Base-by-base conservation (phyloP, 441 rosid species). In the Theobroma grandiflorum region DNA sequence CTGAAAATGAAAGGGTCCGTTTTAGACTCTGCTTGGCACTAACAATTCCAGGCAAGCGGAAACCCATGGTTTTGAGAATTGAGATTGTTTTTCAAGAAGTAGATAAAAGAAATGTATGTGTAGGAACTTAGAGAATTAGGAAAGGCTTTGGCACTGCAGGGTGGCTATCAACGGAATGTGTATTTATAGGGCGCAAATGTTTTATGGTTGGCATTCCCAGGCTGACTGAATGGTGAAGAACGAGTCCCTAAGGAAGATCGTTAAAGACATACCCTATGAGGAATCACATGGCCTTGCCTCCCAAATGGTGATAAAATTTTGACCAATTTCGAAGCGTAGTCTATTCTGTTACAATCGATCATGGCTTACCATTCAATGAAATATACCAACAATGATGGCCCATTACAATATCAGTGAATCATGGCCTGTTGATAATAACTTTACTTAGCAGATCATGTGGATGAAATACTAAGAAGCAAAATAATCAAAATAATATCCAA, bases 21-120 rank as follows among this genome's bases (percentile, higher is more conserved):
- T 9, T 38, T 2, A 86, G 62, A 40, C 75, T 42, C n/a, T 65
- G 72, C 69, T 82, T 85, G 20, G 78, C 63, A 40, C 61, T 63
- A 69, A 81, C 43, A 26, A 80, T 57, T 8, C 64, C n/a, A 6
- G 73, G 82, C 10, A 82, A 38, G 4, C 72, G 68, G 31, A 74
- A 47, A n/a, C 79, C 70, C 81, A 81, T 72, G 2, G 9, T 8
- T 45, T 45, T 45, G 49, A 6, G 10, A 45, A 45, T 8, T 45
- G 49, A 45, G 49, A 45, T 45, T 45, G 49, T 7, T 45, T 45
- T 45, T 0, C 7, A 0, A 45, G 8, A 7, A 1, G 2, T 45
- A 45, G 49, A 40, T 40, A 59, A 6, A 33, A 2, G 49, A 14
- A 11, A 6, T 8, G 31, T 10, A 40, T 33, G 45, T 18, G 31